Conservation (phyloP, 2,329 filamentous ascomycete genomes). For the Aspergillus melleus region DNA sequence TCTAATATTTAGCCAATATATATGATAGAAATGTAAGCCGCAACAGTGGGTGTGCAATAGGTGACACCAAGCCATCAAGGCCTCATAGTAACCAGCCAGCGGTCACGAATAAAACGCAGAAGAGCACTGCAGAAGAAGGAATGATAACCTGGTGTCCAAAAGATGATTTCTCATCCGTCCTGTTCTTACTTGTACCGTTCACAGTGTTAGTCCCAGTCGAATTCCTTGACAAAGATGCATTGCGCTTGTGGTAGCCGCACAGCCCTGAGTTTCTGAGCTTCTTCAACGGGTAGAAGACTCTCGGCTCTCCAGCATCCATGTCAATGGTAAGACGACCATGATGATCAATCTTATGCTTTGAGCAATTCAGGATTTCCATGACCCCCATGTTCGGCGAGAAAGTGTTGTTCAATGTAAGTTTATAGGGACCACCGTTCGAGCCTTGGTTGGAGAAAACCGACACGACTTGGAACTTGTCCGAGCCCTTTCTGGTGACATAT, state of each 20-base stretch:
- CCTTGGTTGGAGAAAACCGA: neutral
- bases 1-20: neutral
- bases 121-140: neutral
- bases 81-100: neutral
- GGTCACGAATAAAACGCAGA: neutral
- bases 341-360: neutral
- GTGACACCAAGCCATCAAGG: neutral
- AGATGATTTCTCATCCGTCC: neutral
- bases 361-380: neutral
- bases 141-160: neutral
- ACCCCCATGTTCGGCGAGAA: neutral
- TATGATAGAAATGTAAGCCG: neutral
- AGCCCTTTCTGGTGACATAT: constrained; percentile 47
- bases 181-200: neutral
- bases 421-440: neutral
- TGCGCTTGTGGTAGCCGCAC: neutral
- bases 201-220: neutral
- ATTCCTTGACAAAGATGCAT: neutral
- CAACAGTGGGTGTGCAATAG: neutral
- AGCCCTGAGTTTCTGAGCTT: neutral
- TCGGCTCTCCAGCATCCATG: neutral
- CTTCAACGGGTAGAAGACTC: neutral
- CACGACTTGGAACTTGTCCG: constrained; percentile 20
- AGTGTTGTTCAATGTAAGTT: neutral
- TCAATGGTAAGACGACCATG: neutral